phyloP scores from a whole-genome alignment of 1,139 yeast genomes.

The Taphrina flavorubra region DNA sequence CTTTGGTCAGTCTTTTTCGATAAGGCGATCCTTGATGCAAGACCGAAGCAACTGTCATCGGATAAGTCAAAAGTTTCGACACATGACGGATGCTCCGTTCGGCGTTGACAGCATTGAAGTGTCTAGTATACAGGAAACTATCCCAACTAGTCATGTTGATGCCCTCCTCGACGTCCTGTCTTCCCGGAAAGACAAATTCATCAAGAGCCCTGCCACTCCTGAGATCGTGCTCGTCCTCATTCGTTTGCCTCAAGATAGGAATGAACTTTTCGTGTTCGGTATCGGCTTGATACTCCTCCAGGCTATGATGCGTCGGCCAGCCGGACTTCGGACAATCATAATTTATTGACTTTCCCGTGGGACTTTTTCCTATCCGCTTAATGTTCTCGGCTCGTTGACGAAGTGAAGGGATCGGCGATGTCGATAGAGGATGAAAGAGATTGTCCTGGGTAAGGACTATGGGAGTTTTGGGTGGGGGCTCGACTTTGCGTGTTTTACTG shows the following conservation, averaged over 20 bases:
- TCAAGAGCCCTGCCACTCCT: conserved; percentile 93
- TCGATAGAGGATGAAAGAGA: conserved; percentile 84
- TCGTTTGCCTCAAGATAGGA: conserved; percentile 80
- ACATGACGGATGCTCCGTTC: conserved; percentile 95
- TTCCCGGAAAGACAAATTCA: conserved; percentile 89
- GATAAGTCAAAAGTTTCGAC: conserved; percentile 91
- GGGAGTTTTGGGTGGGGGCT: background rate
- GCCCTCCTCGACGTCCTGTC: conserved; percentile 75
- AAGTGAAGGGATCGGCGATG: conserved; percentile 84
- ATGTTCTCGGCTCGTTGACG: conserved; percentile 91
- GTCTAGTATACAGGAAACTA: conserved; percentile 87
- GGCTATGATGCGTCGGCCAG: conserved; percentile 91
- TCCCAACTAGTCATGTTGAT: conserved; percentile 90
- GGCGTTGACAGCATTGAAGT: conserved; percentile 93
- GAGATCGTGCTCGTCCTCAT: conserved; percentile 91
- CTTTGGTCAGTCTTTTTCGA: conserved; percentile 69
- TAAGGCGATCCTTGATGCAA: conserved; percentile 88
- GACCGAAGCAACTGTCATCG: conserved; percentile 83
- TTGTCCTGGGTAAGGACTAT: conserved; percentile 64
- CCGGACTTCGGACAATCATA: conserved; percentile 93
- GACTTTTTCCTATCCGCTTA: conserved; percentile 85
- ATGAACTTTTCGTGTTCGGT: conserved; percentile 66
- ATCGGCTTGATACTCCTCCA: conserved; percentile 88
- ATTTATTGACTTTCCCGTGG: conserved; percentile 78
- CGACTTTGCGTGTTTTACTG: conserved; percentile 1